Conservation (phyloP, 805 yeast genomes). For the Nakazawaea wickerhamii region DNA sequence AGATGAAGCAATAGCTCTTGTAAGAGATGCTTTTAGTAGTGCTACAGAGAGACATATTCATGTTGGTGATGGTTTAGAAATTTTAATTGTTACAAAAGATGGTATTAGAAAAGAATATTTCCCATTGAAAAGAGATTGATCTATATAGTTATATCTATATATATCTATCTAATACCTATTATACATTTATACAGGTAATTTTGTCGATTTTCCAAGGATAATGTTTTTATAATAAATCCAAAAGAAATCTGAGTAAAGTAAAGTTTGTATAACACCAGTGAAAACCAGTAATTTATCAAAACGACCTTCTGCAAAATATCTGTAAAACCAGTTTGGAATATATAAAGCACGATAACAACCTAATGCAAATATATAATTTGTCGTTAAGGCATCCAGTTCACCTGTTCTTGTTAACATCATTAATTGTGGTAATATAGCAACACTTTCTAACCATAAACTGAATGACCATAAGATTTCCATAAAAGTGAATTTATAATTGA, state of each 20-base stretch:
- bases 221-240: constrained; percentile 83
- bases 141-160: neutral
- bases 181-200: constrained; percentile 52
- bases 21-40: constrained; percentile 89
- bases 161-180: neutral
- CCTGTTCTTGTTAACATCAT: constrained; percentile 87
- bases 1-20: constrained; percentile 83
- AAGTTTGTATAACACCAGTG: constrained; percentile 83
- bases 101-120: constrained; percentile 81
- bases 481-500: constrained; percentile 59
- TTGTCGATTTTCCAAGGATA: constrained; percentile 70
- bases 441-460: constrained; percentile 87
- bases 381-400: constrained; percentile 79
- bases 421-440: constrained; percentile 89
- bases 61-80: constrained; percentile 95
- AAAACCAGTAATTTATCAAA: constrained; percentile 66
- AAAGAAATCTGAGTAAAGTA: constrained; percentile 91
- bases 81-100: constrained; percentile 85
- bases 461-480: constrained; percentile 80
- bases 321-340: constrained; percentile 92
- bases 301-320: constrained; percentile 60
- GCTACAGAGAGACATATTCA: constrained; percentile 98
- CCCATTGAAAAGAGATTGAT: constrained; percentile 83
- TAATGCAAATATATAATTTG: constrained; percentile 89
- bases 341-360: constrained; percentile 88